Base-by-base conservation (phyloP, 2,329 filamentous ascomycete species). In the Aspergillus vadensis region DNA sequence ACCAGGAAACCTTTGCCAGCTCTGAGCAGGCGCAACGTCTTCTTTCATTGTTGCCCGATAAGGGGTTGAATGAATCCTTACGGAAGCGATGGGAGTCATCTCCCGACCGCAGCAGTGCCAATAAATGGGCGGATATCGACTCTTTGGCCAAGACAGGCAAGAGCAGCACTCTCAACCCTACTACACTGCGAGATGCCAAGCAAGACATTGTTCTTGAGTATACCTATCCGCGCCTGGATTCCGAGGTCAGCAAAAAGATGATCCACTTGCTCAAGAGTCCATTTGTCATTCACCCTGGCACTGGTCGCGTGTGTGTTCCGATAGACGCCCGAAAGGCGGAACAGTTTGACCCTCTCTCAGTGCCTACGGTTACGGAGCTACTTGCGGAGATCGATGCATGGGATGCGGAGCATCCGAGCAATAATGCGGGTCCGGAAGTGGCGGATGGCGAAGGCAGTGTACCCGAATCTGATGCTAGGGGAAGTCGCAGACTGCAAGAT, bases 231-330 rank as follows among this genome's bases (percentile, higher is more conserved):
- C 89, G 95, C 41, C 90, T 99, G 57, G 95, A 99, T 82, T 93
- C 95, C 63, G 92, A 97, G 77, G 95, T 99, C 74, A 95, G 91
- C 73, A 98, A 98, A 82, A 97, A 97, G 75, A 86, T 96, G 59
- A 98, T 97, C 80, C 95, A 99, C 84, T 86, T 99, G 83, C 88
- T 99, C 69, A 99, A 99, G 76, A 93, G 89, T 63, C 95, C 95
- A 0, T 99, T 99, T 72, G 94, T 97, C 62, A 89, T 99, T 39
- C 95, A 99, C 74, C 95, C 95, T 0, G 92, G 92, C 17, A 99
- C 95, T 0, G 94, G 95, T 0, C 82, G 94, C 57, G 91, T 99
- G 6, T 99, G 95, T 80, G 95, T 99, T 55, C 95, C 95, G 2
- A 98, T 99, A 70, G 91, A 98, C 73, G 85, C 87, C 1, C 80